phyloP scores from a whole-genome alignment of 2,329 filamentous ascomycete species.

The Cordyceps farinosa region DNA sequence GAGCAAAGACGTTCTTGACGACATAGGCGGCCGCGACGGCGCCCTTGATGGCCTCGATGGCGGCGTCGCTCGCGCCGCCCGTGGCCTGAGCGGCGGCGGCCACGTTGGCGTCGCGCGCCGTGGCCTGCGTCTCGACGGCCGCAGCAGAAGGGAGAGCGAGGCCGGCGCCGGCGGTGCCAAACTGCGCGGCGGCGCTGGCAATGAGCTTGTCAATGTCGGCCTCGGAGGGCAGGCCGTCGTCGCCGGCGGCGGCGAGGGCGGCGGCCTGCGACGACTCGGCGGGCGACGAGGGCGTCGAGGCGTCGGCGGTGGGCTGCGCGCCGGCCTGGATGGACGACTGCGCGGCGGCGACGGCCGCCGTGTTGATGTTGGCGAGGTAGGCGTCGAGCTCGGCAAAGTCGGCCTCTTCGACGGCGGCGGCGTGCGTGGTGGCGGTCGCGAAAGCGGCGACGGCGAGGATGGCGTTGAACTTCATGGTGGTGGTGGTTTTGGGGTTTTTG shows the following conservation, averaged over 20 bases:
- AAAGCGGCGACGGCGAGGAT: not conserved
- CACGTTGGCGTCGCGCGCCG: not conserved
- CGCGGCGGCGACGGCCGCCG: conserved; percentile 26
- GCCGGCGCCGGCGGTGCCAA: not conserved
- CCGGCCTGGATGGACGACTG: conserved; percentile 27
- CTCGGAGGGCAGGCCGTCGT: conserved; percentile 11
- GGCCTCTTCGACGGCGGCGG: conserved; percentile 31
- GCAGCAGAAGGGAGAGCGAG: not conserved
- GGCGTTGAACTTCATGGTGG: conserved; percentile 14
- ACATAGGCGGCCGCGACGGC: not conserved
- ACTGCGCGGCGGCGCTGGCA: not conserved
- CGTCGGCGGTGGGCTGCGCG: conserved; percentile 39
- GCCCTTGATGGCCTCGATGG: not conserved
- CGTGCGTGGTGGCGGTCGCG: not conserved
- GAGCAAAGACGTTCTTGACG: not conserved
- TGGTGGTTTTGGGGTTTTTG: not conserved
- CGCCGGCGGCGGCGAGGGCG: conserved; percentile 8
- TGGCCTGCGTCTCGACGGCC: not conserved
- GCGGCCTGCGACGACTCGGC: not conserved
- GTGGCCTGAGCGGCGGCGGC: not conserved
- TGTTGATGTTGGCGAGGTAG: conserved; percentile 43
- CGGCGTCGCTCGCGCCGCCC: not conserved
- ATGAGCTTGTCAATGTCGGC: conserved; percentile 9
- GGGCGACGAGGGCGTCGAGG: conserved; percentile 24
- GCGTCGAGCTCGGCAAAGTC: conserved; percentile 38